phyloP scores from a whole-genome alignment of 2,329 filamentous ascomycete species.

The Neocucurbitaria cava region DNA sequence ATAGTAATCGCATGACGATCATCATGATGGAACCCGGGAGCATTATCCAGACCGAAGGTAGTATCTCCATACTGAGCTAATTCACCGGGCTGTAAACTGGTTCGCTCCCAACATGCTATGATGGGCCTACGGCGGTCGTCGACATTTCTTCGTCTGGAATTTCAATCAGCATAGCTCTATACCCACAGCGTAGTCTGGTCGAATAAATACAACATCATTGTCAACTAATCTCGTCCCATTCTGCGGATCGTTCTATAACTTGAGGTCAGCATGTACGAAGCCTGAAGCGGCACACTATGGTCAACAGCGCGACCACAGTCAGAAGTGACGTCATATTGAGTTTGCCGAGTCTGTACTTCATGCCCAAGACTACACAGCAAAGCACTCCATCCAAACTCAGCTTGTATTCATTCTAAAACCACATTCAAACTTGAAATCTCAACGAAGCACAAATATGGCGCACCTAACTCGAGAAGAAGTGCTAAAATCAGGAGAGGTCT shows the following conservation, averaged over 20 bases:
- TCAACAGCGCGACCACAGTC: background rate
- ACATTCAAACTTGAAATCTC: background rate
- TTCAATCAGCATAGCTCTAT: slow-evolving; percentile 29
- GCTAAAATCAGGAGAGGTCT: slow-evolving; percentile 26
- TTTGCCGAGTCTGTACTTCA: background rate
- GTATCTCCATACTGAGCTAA: background rate
- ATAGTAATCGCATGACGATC: background rate
- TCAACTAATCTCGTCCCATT: background rate
- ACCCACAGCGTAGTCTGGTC: slow-evolving; percentile 26
- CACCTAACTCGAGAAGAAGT: slow-evolving; percentile 37
- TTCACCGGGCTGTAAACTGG: background rate
- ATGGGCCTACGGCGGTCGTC: background rate
- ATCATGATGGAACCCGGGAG: background rate
- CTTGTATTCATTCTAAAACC: background rate
- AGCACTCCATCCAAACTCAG: background rate
- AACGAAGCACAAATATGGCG: slow-evolving; percentile 23
- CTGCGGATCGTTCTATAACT: no score
- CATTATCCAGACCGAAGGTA: no score
- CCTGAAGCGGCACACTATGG: background rate
- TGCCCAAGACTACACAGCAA: background rate
- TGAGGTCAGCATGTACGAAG: no score
- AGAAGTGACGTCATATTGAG: background rate
- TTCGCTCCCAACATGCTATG: no score
- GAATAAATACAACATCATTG: background rate
- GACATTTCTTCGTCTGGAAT: slow-evolving; percentile 8